Evolutionary conservation across 192 early-diverging fungal species (phyloP), one percentile per base, ranked within the genome.

Genomic region (Podila clonocystis): DNA sequence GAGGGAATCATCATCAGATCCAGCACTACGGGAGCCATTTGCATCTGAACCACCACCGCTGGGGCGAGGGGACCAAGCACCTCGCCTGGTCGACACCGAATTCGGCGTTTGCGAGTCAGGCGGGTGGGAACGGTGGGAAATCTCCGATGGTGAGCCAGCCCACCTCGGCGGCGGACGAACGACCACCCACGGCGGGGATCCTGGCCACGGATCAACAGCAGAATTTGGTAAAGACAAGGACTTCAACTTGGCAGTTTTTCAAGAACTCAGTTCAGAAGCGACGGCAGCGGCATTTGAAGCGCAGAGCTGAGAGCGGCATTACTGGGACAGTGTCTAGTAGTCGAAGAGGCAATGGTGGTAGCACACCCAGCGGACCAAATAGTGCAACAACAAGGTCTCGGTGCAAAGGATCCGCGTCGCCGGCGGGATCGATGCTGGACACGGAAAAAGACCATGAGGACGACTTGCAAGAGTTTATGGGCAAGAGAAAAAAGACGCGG

Each of bases 401-500:
- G 26, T 31, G 15, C 17, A 48, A 36, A 17, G 58, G 58, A 58
- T 63, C 67, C 1, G 50, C 48, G 8, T 49, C 61, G 4, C 68
- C 74, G 45, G 41, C 58, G 2, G 68, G 68, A 62, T 77, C 75
- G 3, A 64, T 70, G 4, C 4, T 15, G 5, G 75, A 77, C 4
- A 29, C 55, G 3, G 62, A 70, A 30, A 65, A 55, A 28, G 75
- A 78, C 12, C 68, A 78, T 31, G 75, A 72, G 13, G 33, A 66
- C 22, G 69, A 78, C 5, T 65, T 65, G 4, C 75, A 67, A 26
- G 75, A 78, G 30, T 72, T 72, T 62, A 78, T 78, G 75, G 70
- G 75, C 49, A 65, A 66, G n/a, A 60, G 70, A 20, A 58, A 68
- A 24, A 78, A 78, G 29, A 62, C 69, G 0, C 50, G 57, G 36